Conservation (phyloP, 1,139 yeast genomes). For the Suhomyces panamericanus region DNA sequence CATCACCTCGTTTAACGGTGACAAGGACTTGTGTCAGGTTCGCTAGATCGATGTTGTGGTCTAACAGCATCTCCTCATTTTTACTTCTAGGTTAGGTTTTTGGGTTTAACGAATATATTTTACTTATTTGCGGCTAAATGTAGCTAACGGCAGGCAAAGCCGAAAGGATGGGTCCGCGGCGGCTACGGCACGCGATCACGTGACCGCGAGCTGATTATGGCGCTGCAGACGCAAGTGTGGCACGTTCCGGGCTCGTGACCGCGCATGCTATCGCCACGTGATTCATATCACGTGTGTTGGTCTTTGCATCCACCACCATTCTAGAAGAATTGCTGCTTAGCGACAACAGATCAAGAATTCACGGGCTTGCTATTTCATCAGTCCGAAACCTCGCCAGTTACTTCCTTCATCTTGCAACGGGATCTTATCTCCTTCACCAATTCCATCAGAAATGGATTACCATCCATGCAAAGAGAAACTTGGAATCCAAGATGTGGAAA, state of each 20-base stretch:
- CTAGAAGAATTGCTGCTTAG: no score
- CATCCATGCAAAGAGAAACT: no score
- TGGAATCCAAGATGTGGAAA: no score
- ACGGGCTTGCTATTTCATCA: no score
- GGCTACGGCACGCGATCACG: neutral
- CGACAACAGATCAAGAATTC: no score
- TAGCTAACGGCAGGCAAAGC: constrained; percentile 13
- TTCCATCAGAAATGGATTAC: no score
- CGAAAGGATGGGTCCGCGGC: constrained; percentile 5
- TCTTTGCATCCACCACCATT: no score
- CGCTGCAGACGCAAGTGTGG: neutral
- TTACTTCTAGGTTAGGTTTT: constrained; percentile 8
- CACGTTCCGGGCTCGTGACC: neutral
- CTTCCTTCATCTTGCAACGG: no score
- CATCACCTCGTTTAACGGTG: constrained; percentile 28
- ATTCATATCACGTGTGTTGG: neutral
- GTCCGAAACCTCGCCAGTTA: no score
- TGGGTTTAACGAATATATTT: constrained; percentile 7
- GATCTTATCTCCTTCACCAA: no score
- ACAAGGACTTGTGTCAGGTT: constrained; percentile 30
- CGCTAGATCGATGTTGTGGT: neutral
- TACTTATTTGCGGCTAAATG: constrained; percentile 16
- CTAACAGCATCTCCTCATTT: neutral
- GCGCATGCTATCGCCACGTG: neutral
- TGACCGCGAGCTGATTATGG: neutral